Evolutionary conservation across 345 rosid genomes (phyloP).

Genomic region (Schrenkiella parvula): DNA sequence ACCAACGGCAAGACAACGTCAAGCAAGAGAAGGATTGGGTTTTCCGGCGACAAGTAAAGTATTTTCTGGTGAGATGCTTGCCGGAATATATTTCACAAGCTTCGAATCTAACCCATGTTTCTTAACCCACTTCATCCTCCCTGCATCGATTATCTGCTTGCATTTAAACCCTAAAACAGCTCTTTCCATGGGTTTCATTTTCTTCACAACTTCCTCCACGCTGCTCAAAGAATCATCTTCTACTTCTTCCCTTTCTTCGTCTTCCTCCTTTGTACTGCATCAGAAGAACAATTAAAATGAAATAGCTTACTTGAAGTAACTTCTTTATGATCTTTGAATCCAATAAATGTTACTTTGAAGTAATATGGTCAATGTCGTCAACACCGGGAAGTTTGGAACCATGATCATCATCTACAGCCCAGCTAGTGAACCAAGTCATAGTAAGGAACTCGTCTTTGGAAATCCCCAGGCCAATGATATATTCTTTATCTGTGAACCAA

Average conservation of each 20-base stretch:
- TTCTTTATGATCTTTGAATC: conserved; percentile 1
- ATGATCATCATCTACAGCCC: conserved; percentile 98
- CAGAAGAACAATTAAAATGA: background rate
- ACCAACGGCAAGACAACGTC: conserved; percentile 11
- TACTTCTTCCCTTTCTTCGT: conserved; percentile 33
- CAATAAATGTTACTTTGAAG: conserved; percentile 12
- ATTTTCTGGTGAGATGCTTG: conserved; percentile 76
- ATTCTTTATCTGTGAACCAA: conserved; percentile 57
- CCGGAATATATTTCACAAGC: conserved; percentile 71
- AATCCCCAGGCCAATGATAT: conserved; percentile 48
- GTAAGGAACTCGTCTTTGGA: conserved; percentile 67
- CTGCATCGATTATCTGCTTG: conserved; percentile 75
- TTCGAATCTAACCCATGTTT: conserved; percentile 48
- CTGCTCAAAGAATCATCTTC: conserved; percentile 31
- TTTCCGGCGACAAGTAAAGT: conserved; percentile 57
- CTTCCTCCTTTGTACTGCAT: conserved; percentile 41
- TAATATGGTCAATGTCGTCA: conserved; percentile 28
- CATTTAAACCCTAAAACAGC: conserved; percentile 83
- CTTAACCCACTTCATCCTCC: conserved; percentile 76
- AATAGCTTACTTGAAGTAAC: background rate
- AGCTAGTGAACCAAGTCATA: conserved; percentile 85
- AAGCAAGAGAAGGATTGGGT: background rate
- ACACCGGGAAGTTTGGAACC: conserved; percentile 52
- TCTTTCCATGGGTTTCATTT: conserved; percentile 62
- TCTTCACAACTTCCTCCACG: conserved; percentile 56